Evolutionary conservation across 495 filamentous ascomycete species (phyloP), one percentile per base, ranked within the genome.

Genomic region (Aspergillus cavernicola): DNA sequence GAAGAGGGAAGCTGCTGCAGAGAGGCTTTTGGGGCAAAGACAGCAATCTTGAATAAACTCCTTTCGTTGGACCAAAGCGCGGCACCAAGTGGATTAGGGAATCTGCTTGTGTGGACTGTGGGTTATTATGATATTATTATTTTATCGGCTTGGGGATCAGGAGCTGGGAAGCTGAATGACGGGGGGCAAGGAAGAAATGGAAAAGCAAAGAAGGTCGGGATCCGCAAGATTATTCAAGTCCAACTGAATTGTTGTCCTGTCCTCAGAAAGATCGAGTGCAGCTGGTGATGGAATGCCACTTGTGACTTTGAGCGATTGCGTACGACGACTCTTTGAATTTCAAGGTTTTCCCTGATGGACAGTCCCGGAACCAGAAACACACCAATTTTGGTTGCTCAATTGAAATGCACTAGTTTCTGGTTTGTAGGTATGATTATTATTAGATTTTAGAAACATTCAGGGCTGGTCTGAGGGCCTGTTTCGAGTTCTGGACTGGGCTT

Each of bases 381-480:
- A 35, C 31, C 44, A 47, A 31, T 13, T 47, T 18, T 16, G 44
- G 44, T 36, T 47, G 31, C 31, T 47, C 44, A 36, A 33, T 19
- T n/a, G 7, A 40, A 16, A 32, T 18, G 18, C 35, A 24, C 50
- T 45, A 44, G 40, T 45, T 53, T 45, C 15, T 28, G 40, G 10
- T 18, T n/a, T 47, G 20, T 22, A 47, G 31, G 31, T 15, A 22
- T 4, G 31, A 19, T 54, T 54, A 54, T 54, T 37, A 39, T 54
- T 40, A 53, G 50, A 52, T 45, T 47, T 47, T 45, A 46, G 22
- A 13, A 15, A 31, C 36, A 33, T 38, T 13, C 45, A 44, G 15
- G 19, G 44, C 40, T 56, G 49, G 18, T 40, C 42, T 56, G 52
- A 59, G 53, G 58, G 61, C 40, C 38, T 15, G 55, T 61, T 61